Base-by-base conservation (phyloP, 805 yeast species). In the Saturnispora besseyi region DNA sequence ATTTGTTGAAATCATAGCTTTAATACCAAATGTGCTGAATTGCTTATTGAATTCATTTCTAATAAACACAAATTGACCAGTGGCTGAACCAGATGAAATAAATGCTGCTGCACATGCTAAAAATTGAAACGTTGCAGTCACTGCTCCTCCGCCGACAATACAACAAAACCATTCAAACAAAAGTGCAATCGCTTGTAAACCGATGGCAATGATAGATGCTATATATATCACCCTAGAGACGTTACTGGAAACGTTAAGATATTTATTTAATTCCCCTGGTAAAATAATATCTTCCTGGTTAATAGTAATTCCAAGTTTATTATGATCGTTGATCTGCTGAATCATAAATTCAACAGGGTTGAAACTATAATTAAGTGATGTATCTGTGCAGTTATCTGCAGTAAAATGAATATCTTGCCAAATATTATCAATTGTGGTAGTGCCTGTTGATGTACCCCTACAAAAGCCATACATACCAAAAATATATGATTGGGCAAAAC, bases 381-480 rank as follows among this genome's bases (percentile, higher is more conserved):
- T 78, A 9, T 69, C 58, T 13, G 77, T 67, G 63, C 95, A 86
- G 13, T 51, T 40, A 2, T 51, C 24, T 61, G 68, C 69, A 3
- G 72, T 67, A 55, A 71, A 70, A 45, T 69, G 49, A 7, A 40
- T 40, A 26, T 51, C 45, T 44, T 56, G 52, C 51, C 55, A 47
- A 4, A 43, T 31, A 9, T 46, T 26, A 22, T 54, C 53, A 6
- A 33, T 32, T 13, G 28, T 15, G 30, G 60, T 51, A 13, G 51
- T 44, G 12, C 57, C n/a, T 37, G 47, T 50, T 15, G 51, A 37
- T 4, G 49, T 44, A 22, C 81, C 83, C 48, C 68, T 57, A 63
- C 89, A 82, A 64, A 78, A 81, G 24, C 84, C 83, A 77, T 84
- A 82, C 56, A 78, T 64, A 34, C 87, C 85, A 32, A 80, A 66